Conservation (phyloP, 2,329 filamentous ascomycete species). For the Aspergillus tanneri region DNA sequence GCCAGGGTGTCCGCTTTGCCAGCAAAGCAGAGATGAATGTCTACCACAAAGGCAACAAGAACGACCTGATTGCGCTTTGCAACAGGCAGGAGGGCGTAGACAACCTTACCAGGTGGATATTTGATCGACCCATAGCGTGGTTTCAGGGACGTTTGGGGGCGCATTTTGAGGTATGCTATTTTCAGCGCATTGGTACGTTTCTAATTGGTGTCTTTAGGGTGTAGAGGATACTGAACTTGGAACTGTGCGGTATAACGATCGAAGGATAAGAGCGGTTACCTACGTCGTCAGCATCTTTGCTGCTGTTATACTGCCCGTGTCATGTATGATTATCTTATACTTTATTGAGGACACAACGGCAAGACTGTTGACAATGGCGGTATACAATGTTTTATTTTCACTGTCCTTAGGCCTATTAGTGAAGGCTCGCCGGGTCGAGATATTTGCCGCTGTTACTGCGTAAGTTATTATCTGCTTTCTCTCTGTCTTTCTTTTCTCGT, state of each 20-base stretch:
- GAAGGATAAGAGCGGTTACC: conserved; percentile 5
- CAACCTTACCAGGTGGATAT: conserved; percentile 10
- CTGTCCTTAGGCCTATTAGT: conserved; percentile 10
- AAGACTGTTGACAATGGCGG: conserved; percentile 6
- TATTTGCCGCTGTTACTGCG: conserved; percentile 15
- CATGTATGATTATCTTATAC: conserved; percentile 13
- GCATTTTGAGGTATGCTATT: neutral
- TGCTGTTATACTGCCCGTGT: conserved; percentile 5
- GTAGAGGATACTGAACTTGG: conserved; percentile 5
- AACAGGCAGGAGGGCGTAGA: conserved; percentile 9
- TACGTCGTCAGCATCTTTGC: conserved; percentile 5
- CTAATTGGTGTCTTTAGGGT: neutral
- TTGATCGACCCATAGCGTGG: neutral
- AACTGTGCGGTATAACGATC: conserved; percentile 6
- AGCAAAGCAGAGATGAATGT: neutral
- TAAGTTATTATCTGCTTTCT: too few relatives aligned
- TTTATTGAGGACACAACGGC: conserved; percentile 3
- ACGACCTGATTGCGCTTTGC: conserved; percentile 5
- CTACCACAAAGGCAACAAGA: conserved; percentile 5
- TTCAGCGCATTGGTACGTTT: neutral
- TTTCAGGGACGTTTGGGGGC: neutral
- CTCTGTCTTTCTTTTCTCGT: too few relatives aligned
- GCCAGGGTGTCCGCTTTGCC: neutral
- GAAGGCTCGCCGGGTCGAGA: conserved; percentile 13
- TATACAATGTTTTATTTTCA: conserved; percentile 15